Percentiles rank a stretch among this genome's conserved stretches.
These are phyloP conservation scores for Paraglomus occultum DNA, from an alignment of 192 early-diverging fungal genomes.

Conservation along the genomic window DNA sequence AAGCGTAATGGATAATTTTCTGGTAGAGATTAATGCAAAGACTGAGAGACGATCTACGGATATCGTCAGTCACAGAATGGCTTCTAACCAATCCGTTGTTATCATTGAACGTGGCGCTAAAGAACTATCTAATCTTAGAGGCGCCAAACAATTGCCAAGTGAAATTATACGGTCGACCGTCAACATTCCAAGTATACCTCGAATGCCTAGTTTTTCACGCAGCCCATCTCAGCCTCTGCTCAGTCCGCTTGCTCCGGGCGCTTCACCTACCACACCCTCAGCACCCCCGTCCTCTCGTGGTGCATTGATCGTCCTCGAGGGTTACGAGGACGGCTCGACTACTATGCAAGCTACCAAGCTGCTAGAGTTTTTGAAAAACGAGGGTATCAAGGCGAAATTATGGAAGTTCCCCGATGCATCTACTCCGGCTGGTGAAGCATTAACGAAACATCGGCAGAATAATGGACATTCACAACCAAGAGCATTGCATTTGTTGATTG, in stretches of 20 bases:
- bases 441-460: constrained; percentile 14
- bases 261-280: neutral
- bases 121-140: constrained; percentile 1
- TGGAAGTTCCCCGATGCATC: constrained; percentile 29
- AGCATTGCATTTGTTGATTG: constrained; percentile 25
- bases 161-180: too few relatives aligned
- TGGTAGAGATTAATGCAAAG: constrained; percentile 16
- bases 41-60: neutral
- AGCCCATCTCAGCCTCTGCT: too few relatives aligned
- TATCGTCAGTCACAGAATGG: neutral
- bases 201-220: too few relatives aligned
- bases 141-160: too few relatives aligned
- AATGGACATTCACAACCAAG: constrained; percentile 22
- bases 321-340: constrained; percentile 22
- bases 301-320: constrained; percentile 29
- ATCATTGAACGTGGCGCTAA: constrained; percentile 29
- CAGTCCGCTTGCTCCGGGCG: neutral
- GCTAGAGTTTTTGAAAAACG: constrained; percentile 24
- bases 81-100: constrained; percentile 6
- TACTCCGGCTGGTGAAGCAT: constrained; percentile 21
- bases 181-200: too few relatives aligned
- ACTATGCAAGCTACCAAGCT: constrained; percentile 24
- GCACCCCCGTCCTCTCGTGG: neutral
- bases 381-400: constrained; percentile 21
- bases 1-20: constrained; percentile 19